Base-by-base conservation (phyloP, 1,139 yeast species). In the Scheffersomyces segobiensis region DNA sequence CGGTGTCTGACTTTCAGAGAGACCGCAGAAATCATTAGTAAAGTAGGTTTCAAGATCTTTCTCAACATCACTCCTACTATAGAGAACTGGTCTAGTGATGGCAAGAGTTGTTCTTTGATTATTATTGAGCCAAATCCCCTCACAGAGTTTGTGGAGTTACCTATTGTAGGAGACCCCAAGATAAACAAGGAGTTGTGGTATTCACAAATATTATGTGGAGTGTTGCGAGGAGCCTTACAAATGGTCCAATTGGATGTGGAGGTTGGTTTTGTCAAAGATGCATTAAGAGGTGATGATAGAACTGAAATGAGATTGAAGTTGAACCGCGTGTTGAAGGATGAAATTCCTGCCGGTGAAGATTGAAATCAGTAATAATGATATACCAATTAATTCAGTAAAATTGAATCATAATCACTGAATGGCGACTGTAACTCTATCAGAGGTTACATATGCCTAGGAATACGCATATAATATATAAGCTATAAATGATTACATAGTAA, bases 191-290 rank as follows among this genome's bases (percentile, higher is more conserved):
- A 90, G 66, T 78, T 95, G 58, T 95, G 99, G 98, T 95, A 93
- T 70, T 90, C 96, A 2, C 96, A 95, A 69, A 83, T 95, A 3
- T 77, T 93, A 49, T 91, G 96, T 64, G 99, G 99, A 18, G 96
- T 95, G 2, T 75, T 95, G 56, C 83, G 92, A 58, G 98, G 99
- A 3, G 95, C 97, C 0, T 76, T 95, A 58, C 97, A 93, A 68
- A 93, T 93, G 98, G 97, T 95, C 2, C 99, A 95, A 71, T 77
- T 95, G 67, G 97, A 93, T 62, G 93, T 93, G 57, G 97, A 93
- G 59, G 93, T 89, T 3, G 80, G 78, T 65, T 95, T 93, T 71
- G 84, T 91, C 3, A 86, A 88, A 65, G 99, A 95, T 71, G 86
- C 83, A 1, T 77, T 95, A 58, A 84, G 93, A 61, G 99, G 98